Evolutionary conservation across 345 rosid genomes (phyloP).

Genomic region (Pugionium dolabratum): DNA sequence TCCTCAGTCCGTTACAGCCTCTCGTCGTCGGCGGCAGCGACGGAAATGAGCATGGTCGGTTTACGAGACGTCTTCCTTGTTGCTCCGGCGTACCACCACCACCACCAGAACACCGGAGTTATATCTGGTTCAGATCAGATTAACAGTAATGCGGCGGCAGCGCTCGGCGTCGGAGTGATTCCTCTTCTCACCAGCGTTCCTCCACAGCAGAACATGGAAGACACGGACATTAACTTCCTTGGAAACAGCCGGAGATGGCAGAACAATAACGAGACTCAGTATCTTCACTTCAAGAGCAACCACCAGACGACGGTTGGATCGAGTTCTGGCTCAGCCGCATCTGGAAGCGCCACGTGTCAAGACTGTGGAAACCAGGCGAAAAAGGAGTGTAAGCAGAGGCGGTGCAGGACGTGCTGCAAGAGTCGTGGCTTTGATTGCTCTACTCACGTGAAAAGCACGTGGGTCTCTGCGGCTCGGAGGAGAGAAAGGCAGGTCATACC

Average conservation of each 20-base stretch:
- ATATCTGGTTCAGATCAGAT: constrained; percentile 42
- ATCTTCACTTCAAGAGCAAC: constrained; percentile 47
- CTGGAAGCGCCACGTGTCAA: constrained; percentile 73
- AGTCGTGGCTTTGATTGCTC: constrained; percentile 89
- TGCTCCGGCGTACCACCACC: constrained; percentile 70
- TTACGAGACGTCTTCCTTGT: constrained; percentile 74
- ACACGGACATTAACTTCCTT: constrained; percentile 43
- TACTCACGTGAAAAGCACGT: constrained; percentile 97
- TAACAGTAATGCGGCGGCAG: constrained; percentile 54
- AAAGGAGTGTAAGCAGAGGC: constrained; percentile 79
- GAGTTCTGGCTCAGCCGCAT: constrained; percentile 40
- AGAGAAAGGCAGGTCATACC: constrained; percentile 82
- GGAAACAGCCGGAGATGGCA: constrained; percentile 69
- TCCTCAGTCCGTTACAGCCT: constrained; percentile 57
- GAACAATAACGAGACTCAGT: constrained; percentile 47
- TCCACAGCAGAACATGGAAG: constrained; percentile 52
- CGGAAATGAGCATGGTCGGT: constrained; percentile 87
- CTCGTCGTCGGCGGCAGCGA: constrained; percentile 40
- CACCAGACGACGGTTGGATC: constrained; percentile 30
- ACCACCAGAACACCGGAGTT: constrained; percentile 42
- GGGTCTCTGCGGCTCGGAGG: constrained; percentile 92
- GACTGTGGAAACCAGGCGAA: constrained; percentile 99
- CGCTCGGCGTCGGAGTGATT: constrained; percentile 78
- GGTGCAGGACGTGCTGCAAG: constrained; percentile 95
- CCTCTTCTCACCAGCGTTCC: constrained; percentile 64